phyloP scores from a whole-genome alignment of 169 alveolate genomes.

The Fabrea salina region DNA sequence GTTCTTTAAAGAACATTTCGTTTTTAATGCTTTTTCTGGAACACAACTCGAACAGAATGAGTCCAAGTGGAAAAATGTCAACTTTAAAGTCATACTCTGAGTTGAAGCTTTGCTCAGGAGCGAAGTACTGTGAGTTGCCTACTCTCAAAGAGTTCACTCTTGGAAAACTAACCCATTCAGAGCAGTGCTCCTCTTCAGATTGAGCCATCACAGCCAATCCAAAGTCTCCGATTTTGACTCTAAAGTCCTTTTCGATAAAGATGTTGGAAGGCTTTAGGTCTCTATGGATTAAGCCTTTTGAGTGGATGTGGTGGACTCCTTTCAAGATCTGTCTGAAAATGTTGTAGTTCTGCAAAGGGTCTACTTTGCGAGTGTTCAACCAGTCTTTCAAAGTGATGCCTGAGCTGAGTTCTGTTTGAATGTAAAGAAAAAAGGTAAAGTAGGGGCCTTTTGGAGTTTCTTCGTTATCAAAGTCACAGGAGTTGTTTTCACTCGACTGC shows the following conservation, averaged over 20 bases:
- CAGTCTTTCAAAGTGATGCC: background rate
- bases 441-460: background rate
- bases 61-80: constrained; percentile 85
- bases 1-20: too few relatives aligned
- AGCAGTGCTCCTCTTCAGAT: too few relatives aligned
- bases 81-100: constrained; percentile 78
- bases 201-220: constrained; percentile 75
- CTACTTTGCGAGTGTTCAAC: background rate
- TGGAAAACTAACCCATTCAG: too few relatives aligned
- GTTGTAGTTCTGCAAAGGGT: background rate
- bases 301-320: constrained; percentile 41
- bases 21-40: too few relatives aligned
- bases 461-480: background rate
- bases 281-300: constrained; percentile 77
- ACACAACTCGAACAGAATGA: constrained; percentile 74
- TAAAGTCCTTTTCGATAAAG: constrained; percentile 70
- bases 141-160: constrained; percentile 75
- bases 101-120: constrained; percentile 80
- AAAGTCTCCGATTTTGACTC: constrained; percentile 78
- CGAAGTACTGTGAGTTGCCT: constrained; percentile 81
- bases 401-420: background rate
- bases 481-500: background rate
- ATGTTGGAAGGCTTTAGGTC: constrained; percentile 82
- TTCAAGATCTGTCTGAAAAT: background rate
- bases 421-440: background rate